phyloP scores from a whole-genome alignment of 306 rosid species.

The Astragalus membranaceus region DNA sequence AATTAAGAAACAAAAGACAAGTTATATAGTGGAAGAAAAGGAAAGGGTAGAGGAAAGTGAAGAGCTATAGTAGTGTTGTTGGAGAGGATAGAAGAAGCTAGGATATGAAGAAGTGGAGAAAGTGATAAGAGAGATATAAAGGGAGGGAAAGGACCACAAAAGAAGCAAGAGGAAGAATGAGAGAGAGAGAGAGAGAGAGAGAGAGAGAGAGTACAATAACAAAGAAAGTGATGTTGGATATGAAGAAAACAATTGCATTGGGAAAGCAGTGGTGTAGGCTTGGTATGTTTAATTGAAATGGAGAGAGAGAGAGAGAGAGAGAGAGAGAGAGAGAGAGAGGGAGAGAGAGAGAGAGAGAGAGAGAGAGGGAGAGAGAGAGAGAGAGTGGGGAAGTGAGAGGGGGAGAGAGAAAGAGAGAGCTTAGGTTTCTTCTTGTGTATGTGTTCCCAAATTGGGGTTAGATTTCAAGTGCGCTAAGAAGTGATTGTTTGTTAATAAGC shows the following conservation, averaged over 20 bases:
- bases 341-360: not conserved
- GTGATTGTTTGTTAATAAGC: slow-evolving; percentile 63
- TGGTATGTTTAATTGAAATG: slow-evolving; percentile 15
- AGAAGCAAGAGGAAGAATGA: not conserved
- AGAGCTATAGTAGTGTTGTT: slow-evolving; percentile 15
- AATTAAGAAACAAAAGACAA: slow-evolving; percentile 21
- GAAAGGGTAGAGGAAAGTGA: not conserved
- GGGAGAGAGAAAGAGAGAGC: slow-evolving; percentile 12
- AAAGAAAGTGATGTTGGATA: slow-evolving; percentile 63
- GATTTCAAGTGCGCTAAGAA: slow-evolving; percentile 57
- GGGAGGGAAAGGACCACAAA: slow-evolving; percentile 60
- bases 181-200: not conserved
- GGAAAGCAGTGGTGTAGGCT: slow-evolving; percentile 53
- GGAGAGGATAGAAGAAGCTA: slow-evolving; percentile 14
- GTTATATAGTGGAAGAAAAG: too few relatives aligned
- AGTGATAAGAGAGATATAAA: slow-evolving; percentile 66
- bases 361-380: not conserved
- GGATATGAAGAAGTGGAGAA: slow-evolving; percentile 44
- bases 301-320: not conserved
- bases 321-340: too few relatives aligned
- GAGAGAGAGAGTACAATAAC: slow-evolving; percentile 27
- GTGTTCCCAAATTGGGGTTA: slow-evolving; percentile 80
- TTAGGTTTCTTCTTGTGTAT: slow-evolving; percentile 30
- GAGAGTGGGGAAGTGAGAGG: not conserved
- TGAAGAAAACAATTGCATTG: slow-evolving; percentile 71